Evolutionary conservation across 176 grass and related monocot genomes (phyloP), one percentile per base, ranked within the genome.

Genomic region (Tuctoria greenei): DNA sequence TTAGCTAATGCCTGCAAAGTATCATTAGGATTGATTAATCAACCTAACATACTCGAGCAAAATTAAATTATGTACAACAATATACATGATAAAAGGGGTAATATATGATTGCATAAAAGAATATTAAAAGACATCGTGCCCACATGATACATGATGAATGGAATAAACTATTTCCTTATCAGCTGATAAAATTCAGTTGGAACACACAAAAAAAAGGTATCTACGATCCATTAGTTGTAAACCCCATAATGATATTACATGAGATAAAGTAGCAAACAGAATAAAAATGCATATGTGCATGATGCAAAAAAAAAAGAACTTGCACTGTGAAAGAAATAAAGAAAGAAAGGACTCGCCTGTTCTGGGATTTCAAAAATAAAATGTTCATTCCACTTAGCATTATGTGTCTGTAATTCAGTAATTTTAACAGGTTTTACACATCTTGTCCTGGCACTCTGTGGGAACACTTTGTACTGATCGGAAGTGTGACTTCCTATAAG

Each of bases 301-400:
- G 46, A 28, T 26, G 62, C 73, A 70, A 8, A 41, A 46, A n/a
- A n/a, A n/a, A n/a, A n/a, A n/a, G n/a, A n/a, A n/a, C n/a, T 18
- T 67, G 34, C 4, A n/a, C 3, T n/a, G 15, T 6, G 9, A 42
- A 0, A 68, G 8, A 16, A 7, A 73, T n/a, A n/a, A n/a, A n/a
- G n/a, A n/a, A n/a, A n/a, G n/a, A n/a, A n/a, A n/a, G 80, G 4
- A 54, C 24, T 43, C 83, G 83, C 95, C 91, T 94, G 92, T 67
- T 92, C 95, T 38, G 95, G 95, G 74, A 98, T 84, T 92, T 98
- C 95, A 92, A 98, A 98, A 79, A 98, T 92, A 85, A 98, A 98
- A 92, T 92, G 91, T 82, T 98, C 95, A 50, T 98, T 94, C 95
- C 95, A 98, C 71, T 88, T 86, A 72, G 91, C 89, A 88, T 77